These are phyloP conservation scores for Fusarium sp. DNA, from an alignment of 2,329 filamentous ascomycete genomes.

Conservation along the genomic window DNA sequence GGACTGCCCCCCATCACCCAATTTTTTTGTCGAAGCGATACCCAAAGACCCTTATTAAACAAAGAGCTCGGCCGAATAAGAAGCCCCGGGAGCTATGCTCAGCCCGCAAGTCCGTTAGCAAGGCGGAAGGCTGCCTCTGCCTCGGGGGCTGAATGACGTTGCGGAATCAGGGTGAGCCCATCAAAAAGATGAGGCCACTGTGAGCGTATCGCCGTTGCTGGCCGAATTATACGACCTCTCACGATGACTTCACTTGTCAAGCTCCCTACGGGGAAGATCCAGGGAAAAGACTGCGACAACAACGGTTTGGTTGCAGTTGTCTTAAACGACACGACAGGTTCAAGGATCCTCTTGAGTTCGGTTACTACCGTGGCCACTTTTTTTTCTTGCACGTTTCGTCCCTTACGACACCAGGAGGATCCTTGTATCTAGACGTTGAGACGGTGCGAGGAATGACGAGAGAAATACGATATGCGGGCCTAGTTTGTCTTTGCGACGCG, in stretches of 20 bases:
- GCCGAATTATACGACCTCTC: constrained; percentile 16
- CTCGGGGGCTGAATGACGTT: constrained; percentile 33
- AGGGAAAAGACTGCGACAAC: constrained; percentile 18
- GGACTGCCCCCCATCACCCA: constrained; percentile 24
- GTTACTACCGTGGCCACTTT: constrained; percentile 39
- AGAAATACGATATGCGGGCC: constrained; percentile 40
- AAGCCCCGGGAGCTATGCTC: constrained; percentile 21
- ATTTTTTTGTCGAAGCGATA: constrained; percentile 23
- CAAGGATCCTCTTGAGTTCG: constrained; percentile 27
- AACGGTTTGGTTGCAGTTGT: constrained; percentile 14
- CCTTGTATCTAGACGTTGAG: constrained; percentile 7
- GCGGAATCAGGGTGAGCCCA: constrained; percentile 15
- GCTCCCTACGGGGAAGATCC: constrained; percentile 15
- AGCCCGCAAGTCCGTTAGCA: constrained; percentile 12
- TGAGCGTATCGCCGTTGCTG: constrained; percentile 29
- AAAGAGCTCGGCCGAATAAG: constrained; percentile 36
- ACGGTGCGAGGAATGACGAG: constrained; percentile 37
- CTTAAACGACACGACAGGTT: constrained; percentile 15
- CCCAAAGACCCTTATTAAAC: constrained; percentile 28
- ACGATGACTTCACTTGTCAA: constrained; percentile 43
- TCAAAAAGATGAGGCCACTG: constrained; percentile 19
- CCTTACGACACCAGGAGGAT: constrained; percentile 1
- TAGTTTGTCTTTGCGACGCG: constrained; percentile 14
- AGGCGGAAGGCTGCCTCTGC: constrained; percentile 9
- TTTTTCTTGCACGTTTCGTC: constrained; percentile 33